Evolutionary conservation across 371 early-diverging fungal species (phyloP), one percentile per base, ranked within the genome.

Genomic region (Mucor sp.): DNA sequence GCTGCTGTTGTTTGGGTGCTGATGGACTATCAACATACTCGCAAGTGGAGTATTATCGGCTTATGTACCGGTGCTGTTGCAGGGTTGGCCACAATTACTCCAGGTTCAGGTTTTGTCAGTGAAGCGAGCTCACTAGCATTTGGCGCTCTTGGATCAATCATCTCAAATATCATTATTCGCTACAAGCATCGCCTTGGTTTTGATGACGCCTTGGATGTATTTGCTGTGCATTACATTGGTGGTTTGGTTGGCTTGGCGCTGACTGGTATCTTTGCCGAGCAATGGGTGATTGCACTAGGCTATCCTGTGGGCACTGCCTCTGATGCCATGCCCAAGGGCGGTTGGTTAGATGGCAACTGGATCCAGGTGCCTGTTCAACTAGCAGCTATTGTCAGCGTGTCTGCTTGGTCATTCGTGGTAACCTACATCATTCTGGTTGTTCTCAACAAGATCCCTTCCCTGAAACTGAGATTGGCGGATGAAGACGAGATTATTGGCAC

Each of bases 31-130:
- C 80, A 85, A 33, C 76, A 81, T 67, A 76, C 83, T 37, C 80
- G 81, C 64, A 90, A 90, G 78, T 80, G 90, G 69, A 90, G 94
- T 6, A 87, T 89, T 60, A 86, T 95, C 25, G 94, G 93, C 23
- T 88, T 92, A 68, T 94, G 94, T 81, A 89, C 91, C 6, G 95
- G 95, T 33, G 94, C 90, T 2, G 90, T 93, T 6, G 89, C 90
- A n/a, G 95, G 92, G n/a, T 79, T 94, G 44, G 94, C 92, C 12
- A 89, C 87, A 6, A 86, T 93, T 65, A 94, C 95, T 1, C 95
- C 95, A 0, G 91, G 87, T 0, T 86, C 90, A 39, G 93, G 93
- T 21, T 90, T 80, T 62, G 91, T 93, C 14, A 80, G 85, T 17
- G 88, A 91, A 12, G 86, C 88, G 71, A 87, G 90, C 14, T 82